phyloP scores from a whole-genome alignment of 2,329 filamentous ascomycete species.

The Sarocladiaceae sp. region DNA sequence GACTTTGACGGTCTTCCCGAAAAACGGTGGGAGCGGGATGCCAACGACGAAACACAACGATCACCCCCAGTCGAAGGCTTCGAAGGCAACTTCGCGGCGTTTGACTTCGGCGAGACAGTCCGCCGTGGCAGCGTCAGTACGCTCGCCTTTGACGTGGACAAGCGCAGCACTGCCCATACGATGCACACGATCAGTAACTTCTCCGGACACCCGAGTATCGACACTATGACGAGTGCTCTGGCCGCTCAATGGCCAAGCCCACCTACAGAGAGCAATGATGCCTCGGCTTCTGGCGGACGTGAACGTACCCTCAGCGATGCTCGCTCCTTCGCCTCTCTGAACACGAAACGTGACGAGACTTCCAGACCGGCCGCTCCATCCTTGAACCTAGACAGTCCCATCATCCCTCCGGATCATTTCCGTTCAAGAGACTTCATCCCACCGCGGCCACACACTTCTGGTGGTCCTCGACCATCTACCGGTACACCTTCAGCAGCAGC shows the following conservation, averaged over 20 bases:
- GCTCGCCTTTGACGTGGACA: neutral
- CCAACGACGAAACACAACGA: slow-evolving; percentile 1
- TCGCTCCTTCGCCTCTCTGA: neutral
- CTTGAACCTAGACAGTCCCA: slow-evolving; percentile 4
- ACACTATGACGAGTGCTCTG: slow-evolving; percentile 5
- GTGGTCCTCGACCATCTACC: neutral
- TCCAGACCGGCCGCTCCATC: neutral
- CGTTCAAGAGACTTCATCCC: slow-evolving; percentile 1
- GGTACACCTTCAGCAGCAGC: slow-evolving; percentile 9
- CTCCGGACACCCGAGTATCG: slow-evolving; percentile 4
- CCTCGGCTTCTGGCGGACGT: neutral
- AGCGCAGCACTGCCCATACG: slow-evolving; percentile 5
- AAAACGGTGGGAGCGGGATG: neutral
- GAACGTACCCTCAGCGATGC: neutral
- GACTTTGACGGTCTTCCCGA: slow-evolving; percentile 32
- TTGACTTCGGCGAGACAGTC: slow-evolving; percentile 29
- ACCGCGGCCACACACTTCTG: slow-evolving; percentile 2
- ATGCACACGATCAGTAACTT: slow-evolving; percentile 8
- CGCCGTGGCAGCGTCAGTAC: neutral
- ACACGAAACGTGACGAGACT: slow-evolving; percentile 2
- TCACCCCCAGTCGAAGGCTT: slow-evolving; percentile 26
- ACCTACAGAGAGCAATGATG: neutral
- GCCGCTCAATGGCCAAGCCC: slow-evolving; percentile 3
- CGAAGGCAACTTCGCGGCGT: slow-evolving; percentile 30
- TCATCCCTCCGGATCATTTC: slow-evolving; percentile 6